Evolutionary conservation across 176 grass and related monocot species (phyloP), one percentile per base, ranked within the genome.

Genomic region (Aegilops umbellulata): DNA sequence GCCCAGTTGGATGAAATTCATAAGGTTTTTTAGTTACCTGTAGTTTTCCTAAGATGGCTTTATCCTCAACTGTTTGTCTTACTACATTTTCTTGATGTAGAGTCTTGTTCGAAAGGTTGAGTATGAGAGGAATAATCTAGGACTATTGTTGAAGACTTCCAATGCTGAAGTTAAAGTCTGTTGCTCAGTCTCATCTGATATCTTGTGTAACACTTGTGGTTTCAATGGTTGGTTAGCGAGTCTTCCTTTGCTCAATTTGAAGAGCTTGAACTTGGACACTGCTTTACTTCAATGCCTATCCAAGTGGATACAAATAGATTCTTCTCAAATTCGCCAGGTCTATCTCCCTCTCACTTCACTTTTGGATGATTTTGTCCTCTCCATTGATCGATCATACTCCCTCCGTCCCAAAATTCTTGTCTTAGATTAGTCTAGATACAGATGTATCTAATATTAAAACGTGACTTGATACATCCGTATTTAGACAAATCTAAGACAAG

Each of bases 221-320:
- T 92, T 98, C 75, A 74, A 63, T 13, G 82, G 84, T 84, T 98
- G 93, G 95, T 68, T 89, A 77, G 77, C 79, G 6, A 86, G 87
- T 80, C 83, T 98, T 87, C 88, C 91, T 84, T 90, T 98, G 77
- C 90, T 95, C 78, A 92, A 98, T 82, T 80, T 98, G 69, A 98
- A 90, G 88, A 95, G 93, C 77, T 86, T 92, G 90, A 92, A 81
- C 61, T 77, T 95, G 88, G 93, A 95, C 81, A 83, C 88, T 35
- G 85, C 88, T 80, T 92, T 98, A 82, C 93, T 98, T 77, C 61
- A 91, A 69, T 63, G 80, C 34, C 78, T 98, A 35, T 85, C 89
- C 42, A 88, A 81, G 23, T 88, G 86, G 67, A 87, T 87, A 65
- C 87, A 76, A 19, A 81, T 64, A 60, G 86, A 91, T 87, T 74